Evolutionary conservation across 2,329 filamentous ascomycete species (phyloP).

Genomic region (Botrytis porri): DNA sequence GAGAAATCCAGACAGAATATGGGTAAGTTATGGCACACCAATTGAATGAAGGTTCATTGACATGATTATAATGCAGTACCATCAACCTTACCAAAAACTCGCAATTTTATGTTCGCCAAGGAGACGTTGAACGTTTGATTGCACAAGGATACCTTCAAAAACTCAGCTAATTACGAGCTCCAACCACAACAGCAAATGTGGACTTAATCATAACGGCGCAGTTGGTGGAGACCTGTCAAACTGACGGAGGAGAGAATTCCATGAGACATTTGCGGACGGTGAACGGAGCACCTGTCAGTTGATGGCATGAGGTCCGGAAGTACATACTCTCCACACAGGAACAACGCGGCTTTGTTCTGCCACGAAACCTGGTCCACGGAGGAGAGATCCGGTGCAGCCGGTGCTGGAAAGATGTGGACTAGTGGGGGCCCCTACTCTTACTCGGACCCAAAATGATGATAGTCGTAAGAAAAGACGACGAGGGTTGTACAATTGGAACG

Average conservation of each 20-base stretch:
- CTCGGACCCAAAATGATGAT: neutral
- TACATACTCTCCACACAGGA: neutral
- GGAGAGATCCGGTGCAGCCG: constrained; percentile 16
- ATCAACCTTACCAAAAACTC: constrained; percentile 98
- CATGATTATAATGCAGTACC: constrained; percentile 53
- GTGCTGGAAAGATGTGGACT: constrained; percentile 19
- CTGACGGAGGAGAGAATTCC: neutral
- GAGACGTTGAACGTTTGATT: constrained; percentile 92
- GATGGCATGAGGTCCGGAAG: neutral
- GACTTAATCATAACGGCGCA: neutral
- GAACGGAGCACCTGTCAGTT: neutral
- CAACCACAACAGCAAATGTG: neutral
- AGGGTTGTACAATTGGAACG: neutral
- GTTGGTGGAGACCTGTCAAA: neutral
- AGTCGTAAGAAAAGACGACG: neutral
- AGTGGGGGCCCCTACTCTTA: constrained; percentile 3
- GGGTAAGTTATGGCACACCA: constrained; percentile 58
- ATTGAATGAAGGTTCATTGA: constrained; percentile 15
- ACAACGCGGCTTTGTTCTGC: neutral
- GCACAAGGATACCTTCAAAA: constrained; percentile 93
- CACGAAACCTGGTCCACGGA: constrained; percentile 10
- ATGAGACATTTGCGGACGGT: neutral
- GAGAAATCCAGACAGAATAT: constrained; percentile 98
- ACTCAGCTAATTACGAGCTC: constrained; percentile 58
- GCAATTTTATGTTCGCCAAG: constrained; percentile 94